Evolutionary conservation across 495 filamentous ascomycete species (phyloP).

Genomic region (Neurospora tetrasperma): DNA sequence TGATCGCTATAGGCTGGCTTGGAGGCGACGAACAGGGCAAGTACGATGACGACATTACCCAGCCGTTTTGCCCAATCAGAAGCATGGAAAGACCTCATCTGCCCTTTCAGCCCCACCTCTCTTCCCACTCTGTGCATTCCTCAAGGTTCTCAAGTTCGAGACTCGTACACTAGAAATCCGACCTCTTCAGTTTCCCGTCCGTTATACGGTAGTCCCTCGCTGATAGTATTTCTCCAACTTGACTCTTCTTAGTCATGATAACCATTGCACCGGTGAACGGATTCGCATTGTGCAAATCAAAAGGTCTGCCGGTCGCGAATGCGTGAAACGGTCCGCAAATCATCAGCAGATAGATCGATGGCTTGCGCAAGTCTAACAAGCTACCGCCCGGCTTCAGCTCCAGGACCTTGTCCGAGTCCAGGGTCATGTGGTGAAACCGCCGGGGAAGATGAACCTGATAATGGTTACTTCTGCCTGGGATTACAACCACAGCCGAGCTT

Average conservation of each 20-base stretch:
- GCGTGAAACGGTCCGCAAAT: background rate
- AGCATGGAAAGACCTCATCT: background rate
- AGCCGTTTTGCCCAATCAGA: background rate
- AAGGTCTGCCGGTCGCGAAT: background rate
- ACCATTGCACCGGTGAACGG: background rate
- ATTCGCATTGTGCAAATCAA: background rate
- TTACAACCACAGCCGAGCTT: background rate
- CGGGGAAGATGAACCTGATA: background rate
- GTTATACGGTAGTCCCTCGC: background rate
- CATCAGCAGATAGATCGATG: background rate
- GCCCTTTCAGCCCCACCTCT: background rate
- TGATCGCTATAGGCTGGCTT: background rate
- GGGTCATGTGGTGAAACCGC: background rate
- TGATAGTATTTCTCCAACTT: background rate
- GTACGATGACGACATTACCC: background rate
- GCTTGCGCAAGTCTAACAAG: background rate
- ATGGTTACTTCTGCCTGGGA: background rate
- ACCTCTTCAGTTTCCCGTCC: background rate
- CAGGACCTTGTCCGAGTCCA: background rate
- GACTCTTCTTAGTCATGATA: background rate
- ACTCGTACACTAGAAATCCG: background rate
- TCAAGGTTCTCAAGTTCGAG: background rate
- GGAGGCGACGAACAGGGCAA: background rate
- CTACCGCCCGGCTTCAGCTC: background rate
- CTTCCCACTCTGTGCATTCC: background rate